These are phyloP conservation scores for Scenedesmus sp. DNA, from an alignment of 163 green algal species.

Conservation along the genomic window DNA sequence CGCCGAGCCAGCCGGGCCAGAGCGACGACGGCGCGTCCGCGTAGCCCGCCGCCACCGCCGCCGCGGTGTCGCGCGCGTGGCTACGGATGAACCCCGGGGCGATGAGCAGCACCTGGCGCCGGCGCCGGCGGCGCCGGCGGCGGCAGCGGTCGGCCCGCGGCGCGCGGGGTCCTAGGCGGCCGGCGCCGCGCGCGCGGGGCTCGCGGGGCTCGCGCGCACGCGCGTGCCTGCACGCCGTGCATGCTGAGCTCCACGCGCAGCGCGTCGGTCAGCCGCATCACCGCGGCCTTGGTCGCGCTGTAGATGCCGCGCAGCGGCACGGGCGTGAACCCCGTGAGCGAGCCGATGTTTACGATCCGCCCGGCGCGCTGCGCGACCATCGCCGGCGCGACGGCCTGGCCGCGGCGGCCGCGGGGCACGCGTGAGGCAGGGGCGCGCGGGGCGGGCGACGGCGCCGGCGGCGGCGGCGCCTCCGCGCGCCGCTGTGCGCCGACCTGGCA, in stretches of 20 bases:
- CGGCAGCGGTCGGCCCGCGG: no score
- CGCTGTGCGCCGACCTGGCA: conserved; percentile 16
- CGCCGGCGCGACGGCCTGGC: conserved; percentile 7
- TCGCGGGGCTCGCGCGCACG: neutral
- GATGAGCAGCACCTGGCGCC: conserved; percentile 31
- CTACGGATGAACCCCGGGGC: conserved; percentile 38
- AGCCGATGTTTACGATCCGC: conserved; percentile 41
- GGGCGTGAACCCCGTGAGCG: conserved; percentile 35
- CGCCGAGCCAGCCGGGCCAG: no score
- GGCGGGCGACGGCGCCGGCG: neutral
- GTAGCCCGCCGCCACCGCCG: no score
- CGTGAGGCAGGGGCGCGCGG: neutral
- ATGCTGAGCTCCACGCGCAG: conserved; percentile 30
- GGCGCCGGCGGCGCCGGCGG: neutral
- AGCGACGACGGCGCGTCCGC: no score
- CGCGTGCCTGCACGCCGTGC: conserved; percentile 21
- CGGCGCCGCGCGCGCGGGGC: no score
- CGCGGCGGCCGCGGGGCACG: neutral
- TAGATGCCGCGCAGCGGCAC: conserved; percentile 37
- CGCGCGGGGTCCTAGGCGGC: no score
- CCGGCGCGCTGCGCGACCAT: conserved; percentile 24
- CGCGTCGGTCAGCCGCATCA: conserved; percentile 33
- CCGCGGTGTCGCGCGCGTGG: conserved; percentile 21
- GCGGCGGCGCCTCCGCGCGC: neutral
- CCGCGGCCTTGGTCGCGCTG: conserved; percentile 39